These are phyloP conservation scores for Iris macrosiphon DNA, from an alignment of 106 monocot genomes.

Conservation along the genomic window DNA sequence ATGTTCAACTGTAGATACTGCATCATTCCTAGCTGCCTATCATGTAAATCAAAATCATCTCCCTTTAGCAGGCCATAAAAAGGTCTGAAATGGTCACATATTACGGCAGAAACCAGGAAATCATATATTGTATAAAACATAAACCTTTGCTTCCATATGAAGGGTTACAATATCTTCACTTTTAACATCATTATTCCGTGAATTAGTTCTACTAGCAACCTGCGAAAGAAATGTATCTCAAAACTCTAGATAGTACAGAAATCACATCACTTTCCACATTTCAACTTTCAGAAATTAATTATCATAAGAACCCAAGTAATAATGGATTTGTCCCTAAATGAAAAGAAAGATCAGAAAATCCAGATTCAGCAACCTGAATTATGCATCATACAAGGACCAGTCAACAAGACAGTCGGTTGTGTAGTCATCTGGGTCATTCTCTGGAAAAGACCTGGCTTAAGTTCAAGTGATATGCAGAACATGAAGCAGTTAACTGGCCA, in stretches of 20 bases:
- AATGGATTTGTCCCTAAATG: too few species aligned
- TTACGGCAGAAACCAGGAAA: not conserved
- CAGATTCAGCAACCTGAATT: too few species aligned
- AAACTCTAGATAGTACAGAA: not conserved
- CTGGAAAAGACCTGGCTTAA: too few species aligned
- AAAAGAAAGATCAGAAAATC: too few species aligned
- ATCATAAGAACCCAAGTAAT: too few species aligned
- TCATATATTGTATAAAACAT: not conserved
- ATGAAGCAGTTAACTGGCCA: too few species aligned
- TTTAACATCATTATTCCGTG: slow-evolving; percentile 14
- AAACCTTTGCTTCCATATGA: slow-evolving; percentile 34
- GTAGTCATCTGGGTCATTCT: too few species aligned
- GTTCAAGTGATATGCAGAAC: too few species aligned
- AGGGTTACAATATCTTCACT: slow-evolving; percentile 27
- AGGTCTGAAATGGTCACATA: not conserved
- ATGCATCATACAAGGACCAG: too few species aligned
- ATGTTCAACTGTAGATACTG: slow-evolving; percentile 26
- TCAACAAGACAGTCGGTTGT: too few species aligned
- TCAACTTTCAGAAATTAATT: not conserved
- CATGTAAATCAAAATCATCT: not conserved
- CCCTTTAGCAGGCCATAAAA: not conserved
- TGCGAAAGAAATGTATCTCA: slow-evolving; percentile 14
- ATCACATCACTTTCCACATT: not conserved
- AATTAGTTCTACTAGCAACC: slow-evolving; percentile 20
- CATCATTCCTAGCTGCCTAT: slow-evolving; percentile 32